Evolutionary conservation across 306 rosid genomes (phyloP).

Genomic region (Corylus americana): DNA sequence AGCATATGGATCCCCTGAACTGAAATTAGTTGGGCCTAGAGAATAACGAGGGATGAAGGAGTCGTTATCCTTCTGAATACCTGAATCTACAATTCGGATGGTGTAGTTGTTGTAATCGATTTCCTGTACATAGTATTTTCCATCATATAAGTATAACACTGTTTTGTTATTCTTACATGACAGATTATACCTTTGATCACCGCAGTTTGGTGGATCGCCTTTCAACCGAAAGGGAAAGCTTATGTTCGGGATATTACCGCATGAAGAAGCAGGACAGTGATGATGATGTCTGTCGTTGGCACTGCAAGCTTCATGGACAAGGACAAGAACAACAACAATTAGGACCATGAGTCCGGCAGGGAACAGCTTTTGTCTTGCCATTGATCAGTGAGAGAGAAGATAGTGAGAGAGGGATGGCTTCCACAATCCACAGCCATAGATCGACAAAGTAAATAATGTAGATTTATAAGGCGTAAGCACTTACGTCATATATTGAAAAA

Average conservation of each 20-base stretch:
- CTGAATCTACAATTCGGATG: constrained; percentile 2
- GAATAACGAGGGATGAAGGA: constrained; percentile 16
- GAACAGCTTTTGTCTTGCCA: background rate
- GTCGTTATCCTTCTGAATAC: background rate
- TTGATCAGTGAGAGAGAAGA: background rate
- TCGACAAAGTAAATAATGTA: too few relatives aligned
- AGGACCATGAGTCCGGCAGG: background rate
- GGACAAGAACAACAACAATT: background rate
- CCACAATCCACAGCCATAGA: background rate
- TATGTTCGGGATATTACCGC: constrained; percentile 24
- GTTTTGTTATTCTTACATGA: constrained; percentile 32
- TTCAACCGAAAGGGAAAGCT: constrained; percentile 29
- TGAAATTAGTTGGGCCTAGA: background rate
- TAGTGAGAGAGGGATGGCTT: background rate
- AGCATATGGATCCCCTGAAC: background rate
- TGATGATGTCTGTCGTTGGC: background rate
- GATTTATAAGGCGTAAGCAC: too few relatives aligned
- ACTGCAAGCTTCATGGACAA: background rate
- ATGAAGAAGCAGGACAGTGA: constrained; percentile 11
- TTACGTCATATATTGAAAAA: too few relatives aligned
- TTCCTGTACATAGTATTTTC: constrained; percentile 19
- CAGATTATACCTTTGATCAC: background rate
- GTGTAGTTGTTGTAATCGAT: too few relatives aligned
- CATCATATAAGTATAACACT: background rate
- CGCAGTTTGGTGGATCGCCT: background rate